Conservation (phyloP, 2,329 filamentous ascomycete genomes). For the Aschersonia sp. region DNA sequence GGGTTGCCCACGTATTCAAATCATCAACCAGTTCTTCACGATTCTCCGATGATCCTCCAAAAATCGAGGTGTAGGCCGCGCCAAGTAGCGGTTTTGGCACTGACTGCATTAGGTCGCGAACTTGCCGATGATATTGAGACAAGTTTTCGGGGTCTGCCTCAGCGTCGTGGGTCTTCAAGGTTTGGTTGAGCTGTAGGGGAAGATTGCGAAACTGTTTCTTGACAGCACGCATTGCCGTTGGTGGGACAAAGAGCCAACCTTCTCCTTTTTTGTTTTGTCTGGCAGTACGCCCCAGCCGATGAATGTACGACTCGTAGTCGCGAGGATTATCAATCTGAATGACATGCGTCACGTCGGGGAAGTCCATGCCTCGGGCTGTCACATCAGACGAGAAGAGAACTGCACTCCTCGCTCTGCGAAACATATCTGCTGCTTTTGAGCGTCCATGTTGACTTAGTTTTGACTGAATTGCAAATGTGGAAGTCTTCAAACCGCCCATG, state of each 20-base stretch:
- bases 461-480: slow-evolving; percentile 56
- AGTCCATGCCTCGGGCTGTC: slow-evolving; percentile 71
- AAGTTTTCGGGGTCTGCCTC: slow-evolving; percentile 34
- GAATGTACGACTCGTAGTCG: slow-evolving; percentile 58
- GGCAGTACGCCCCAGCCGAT: slow-evolving; percentile 62
- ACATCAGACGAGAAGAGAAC: slow-evolving; percentile 69
- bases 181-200: slow-evolving; percentile 40
- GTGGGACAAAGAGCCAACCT: slow-evolving; percentile 51
- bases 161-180: slow-evolving; percentile 33
- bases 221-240: slow-evolving; percentile 33
- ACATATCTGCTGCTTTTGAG: slow-evolving; percentile 55
- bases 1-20: slow-evolving; percentile 36
- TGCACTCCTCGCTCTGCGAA: slow-evolving; percentile 48
- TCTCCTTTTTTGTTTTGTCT: slow-evolving; percentile 61
- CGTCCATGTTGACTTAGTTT: slow-evolving; percentile 56
- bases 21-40: slow-evolving; percentile 25
- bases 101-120: slow-evolving; percentile 25
- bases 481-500: slow-evolving; percentile 21
- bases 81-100: slow-evolving; percentile 20
- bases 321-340: slow-evolving; percentile 55
- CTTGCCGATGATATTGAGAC: slow-evolving; percentile 27
- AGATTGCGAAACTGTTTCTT: slow-evolving; percentile 39
- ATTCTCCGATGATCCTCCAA: slow-evolving; percentile 34
- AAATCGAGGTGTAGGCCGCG: slow-evolving; percentile 38
- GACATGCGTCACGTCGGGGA: slow-evolving; percentile 66